Conservation (phyloP, 768 basidiomycete species). For the Trametes villosa region DNA sequence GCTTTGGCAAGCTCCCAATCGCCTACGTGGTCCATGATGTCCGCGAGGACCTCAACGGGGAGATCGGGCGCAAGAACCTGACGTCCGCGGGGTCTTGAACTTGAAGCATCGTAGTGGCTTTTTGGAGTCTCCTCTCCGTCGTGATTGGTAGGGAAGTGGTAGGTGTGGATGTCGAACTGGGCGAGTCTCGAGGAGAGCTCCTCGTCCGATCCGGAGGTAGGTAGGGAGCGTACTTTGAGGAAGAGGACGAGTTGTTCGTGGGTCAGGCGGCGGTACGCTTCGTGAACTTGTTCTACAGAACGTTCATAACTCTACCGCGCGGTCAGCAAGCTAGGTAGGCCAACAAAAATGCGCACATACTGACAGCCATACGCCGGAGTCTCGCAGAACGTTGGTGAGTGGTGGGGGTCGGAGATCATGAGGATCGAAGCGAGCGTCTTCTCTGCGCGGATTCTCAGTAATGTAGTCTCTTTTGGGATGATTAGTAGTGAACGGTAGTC, state of each 20-base stretch:
- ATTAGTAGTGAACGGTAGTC: too few relatives aligned
- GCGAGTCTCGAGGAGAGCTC: conserved; percentile 75
- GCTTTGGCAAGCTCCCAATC: conserved; percentile 87
- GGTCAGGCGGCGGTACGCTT: conserved; percentile 70
- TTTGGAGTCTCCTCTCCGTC: not conserved
- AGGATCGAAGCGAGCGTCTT: too few relatives aligned
- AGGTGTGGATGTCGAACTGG: conserved; percentile 75
- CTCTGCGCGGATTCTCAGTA: too few relatives aligned
- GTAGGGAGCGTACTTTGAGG: conserved; percentile 72
- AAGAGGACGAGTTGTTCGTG: conserved; percentile 75
- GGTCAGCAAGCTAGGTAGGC: too few relatives aligned
- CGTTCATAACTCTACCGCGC: conserved; percentile 26
- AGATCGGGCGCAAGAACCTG: conserved; percentile 56
- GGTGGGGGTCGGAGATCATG: not conserved
- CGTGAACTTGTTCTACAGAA: conserved; percentile 51
- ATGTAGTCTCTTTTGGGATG: too few relatives aligned
- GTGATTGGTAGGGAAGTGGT: conserved; percentile 50
- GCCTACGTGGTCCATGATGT: conserved; percentile 77
- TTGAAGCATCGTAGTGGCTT: conserved; percentile 26
- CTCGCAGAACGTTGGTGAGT: not conserved
- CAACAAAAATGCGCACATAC: too few relatives aligned
- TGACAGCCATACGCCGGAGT: conserved; percentile 28
- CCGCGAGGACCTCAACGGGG: conserved; percentile 75
- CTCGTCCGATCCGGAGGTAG: conserved; percentile 59
- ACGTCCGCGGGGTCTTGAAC: conserved; percentile 30